Evolutionary conservation across 177 flowering plant genomes (phyloP), one percentile per base, ranked within the genome.

Genomic region (Vitis hybrid): DNA sequence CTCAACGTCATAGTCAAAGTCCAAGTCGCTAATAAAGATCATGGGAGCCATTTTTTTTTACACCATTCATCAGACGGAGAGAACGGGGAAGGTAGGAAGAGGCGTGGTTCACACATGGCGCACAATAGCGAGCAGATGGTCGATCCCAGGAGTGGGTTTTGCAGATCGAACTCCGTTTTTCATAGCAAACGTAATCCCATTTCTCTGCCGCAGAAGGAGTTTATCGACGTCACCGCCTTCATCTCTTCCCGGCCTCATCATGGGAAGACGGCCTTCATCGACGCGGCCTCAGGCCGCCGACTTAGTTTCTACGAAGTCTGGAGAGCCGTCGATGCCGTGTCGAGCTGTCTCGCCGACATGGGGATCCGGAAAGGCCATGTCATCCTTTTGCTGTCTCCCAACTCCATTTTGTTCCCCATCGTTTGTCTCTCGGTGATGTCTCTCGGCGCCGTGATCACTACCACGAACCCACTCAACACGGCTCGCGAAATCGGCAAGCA

Each of bases 391-490:
- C 90, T 92, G 64, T 88, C 96, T 3, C 97, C 96, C 0, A 94
- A 92, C 75, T 92, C 98, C 72, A 83, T 94, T 80, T 81, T 66
- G 84, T 92, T 92, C 79, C 96, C 98, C 56, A 59, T 94, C 62
- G 80, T 92, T 56, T 89, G 90, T 79, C 89, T 94, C 70, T 70
- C 98, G 64, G 88, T 87, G 55, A 80, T 94, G 89, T 90, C 96
- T 15, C 83, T 94, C 70, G 97, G 98, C 56, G 96, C 96, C 59
- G 57, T 94, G 45, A 82, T 94, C 81, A 92, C 98, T 76, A 92
- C 98, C 67, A 82, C 94, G 19, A 94, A 94, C 63, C 98, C 97
- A 1, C 89, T 94, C 81, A 90, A 92, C 85, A 92, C 98, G 5
- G 11, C 80, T 4, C 69, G 64, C 6, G 98, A 94, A 74, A 91